A percentile compares a stretch with the other conserved stretches of the same genome.
phyloP scores from a whole-genome alignment of 805 yeast genomes.

The Yamadazyma scolyti region DNA sequence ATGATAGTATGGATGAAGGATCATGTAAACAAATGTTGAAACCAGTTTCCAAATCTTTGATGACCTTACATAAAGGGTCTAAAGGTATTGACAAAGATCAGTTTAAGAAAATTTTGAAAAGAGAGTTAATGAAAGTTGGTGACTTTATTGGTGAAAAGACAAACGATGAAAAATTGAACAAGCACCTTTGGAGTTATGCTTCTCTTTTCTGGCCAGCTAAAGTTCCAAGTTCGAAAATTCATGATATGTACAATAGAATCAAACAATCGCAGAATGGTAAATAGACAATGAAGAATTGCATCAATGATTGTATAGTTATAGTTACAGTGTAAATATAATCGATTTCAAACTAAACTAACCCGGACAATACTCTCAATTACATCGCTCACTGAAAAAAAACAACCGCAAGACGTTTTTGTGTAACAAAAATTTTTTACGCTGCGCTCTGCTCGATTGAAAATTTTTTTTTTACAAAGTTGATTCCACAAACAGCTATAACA shows the following conservation, averaged over 20 bases:
- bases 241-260: conserved; percentile 70
- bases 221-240: conserved; percentile 70
- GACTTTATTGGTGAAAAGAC: conserved; percentile 46
- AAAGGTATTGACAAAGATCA: conserved; percentile 71
- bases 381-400: no score
- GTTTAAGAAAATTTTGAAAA: conserved; percentile 69
- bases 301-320: not conserved
- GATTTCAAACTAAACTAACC: no score
- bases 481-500: no score
- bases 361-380: no score
- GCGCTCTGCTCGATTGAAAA: no score
- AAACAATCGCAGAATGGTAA: conserved; percentile 10
- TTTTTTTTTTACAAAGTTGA: no score
- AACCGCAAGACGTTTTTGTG: no score
- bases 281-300: not conserved
- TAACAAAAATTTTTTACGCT: no score
- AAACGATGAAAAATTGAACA: conserved; percentile 33
- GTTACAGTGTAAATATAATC: no score
- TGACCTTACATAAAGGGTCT: conserved; percentile 65
- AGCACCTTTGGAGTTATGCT: conserved; percentile 82
- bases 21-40: conserved; percentile 58
- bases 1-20: conserved; percentile 75
- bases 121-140: conserved; percentile 70
- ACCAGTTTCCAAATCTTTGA: conserved; percentile 65
- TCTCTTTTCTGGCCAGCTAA: conserved; percentile 83